These are phyloP conservation scores for Colletotrichum gloeosporioides DNA, from an alignment of 2,329 filamentous ascomycete species.

Conservation along the genomic window DNA sequence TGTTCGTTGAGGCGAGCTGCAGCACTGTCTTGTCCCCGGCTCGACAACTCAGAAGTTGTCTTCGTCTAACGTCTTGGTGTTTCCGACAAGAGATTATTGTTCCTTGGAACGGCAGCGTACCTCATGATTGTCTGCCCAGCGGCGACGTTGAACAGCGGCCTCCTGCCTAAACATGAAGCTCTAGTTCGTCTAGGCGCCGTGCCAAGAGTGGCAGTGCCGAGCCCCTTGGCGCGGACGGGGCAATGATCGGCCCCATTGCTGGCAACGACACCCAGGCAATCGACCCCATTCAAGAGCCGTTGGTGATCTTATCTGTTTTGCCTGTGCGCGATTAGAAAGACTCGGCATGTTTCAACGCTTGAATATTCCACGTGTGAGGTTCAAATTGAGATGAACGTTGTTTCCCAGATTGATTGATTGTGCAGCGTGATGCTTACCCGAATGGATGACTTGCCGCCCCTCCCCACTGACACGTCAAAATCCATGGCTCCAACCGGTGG, in stretches of 20 bases:
- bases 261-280: not conserved
- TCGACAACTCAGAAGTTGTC: not conserved
- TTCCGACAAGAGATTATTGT: not conserved
- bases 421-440: not conserved
- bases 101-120: not conserved
- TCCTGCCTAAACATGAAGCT: constrained; percentile 10
- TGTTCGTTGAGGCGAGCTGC: not conserved
- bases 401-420: not conserved
- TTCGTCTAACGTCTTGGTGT: not conserved
- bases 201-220: constrained; percentile 19
- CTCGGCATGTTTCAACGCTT: constrained; percentile 9
- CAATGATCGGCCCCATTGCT: not conserved
- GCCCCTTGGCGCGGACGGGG: not conserved
- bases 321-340: not conserved
- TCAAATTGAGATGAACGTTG: not conserved
- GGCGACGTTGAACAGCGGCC: not conserved
- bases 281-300: not conserved
- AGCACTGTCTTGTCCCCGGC: not conserved
- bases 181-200: constrained; percentile 1
- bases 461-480: not conserved
- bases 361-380: constrained; percentile 7
- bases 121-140: not conserved
- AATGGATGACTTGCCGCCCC: not conserved
- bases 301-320: not conserved
- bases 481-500: not conserved